These are phyloP conservation scores for Coemansia sp. DNA, from an alignment of 192 early-diverging fungal species.

Conservation along the genomic window DNA sequence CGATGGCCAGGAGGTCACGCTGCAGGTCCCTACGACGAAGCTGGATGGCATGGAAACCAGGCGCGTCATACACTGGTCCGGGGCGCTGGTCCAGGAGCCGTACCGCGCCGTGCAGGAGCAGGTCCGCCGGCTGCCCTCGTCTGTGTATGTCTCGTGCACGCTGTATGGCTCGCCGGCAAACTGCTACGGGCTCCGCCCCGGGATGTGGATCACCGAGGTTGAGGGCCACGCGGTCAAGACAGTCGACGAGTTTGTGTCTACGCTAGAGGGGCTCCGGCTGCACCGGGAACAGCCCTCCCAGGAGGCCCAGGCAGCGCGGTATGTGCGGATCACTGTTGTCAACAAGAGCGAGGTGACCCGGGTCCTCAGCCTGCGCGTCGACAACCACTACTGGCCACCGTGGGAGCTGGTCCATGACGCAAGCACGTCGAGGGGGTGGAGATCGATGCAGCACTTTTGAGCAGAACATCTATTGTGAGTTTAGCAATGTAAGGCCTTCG, in stretches of 20 bases:
- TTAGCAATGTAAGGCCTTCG: slow-evolving; percentile 3
- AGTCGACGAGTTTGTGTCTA: slow-evolving; percentile 58
- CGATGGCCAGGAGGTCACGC: slow-evolving; percentile 58
- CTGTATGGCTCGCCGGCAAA: slow-evolving; percentile 70
- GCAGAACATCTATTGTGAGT: not conserved
- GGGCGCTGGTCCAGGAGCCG: slow-evolving; percentile 71
- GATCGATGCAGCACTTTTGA: slow-evolving; percentile 10
- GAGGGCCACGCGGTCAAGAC: slow-evolving; percentile 55
- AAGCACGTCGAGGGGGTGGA: slow-evolving; percentile 48
- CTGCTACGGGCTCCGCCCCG: slow-evolving; percentile 58
- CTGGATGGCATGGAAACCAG: slow-evolving; percentile 57
- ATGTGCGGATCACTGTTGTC: slow-evolving; percentile 44
- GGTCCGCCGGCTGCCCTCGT: slow-evolving; percentile 55
- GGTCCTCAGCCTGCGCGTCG: slow-evolving; percentile 68
- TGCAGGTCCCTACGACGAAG: slow-evolving; percentile 61
- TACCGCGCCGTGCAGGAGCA: slow-evolving; percentile 71
- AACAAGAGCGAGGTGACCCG: slow-evolving; percentile 52
- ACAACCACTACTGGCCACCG: slow-evolving; percentile 70
- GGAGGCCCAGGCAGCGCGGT: slow-evolving; percentile 6
- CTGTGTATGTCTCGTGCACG: slow-evolving; percentile 67
- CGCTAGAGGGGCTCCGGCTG: slow-evolving; percentile 37
- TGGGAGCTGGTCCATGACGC: slow-evolving; percentile 60
- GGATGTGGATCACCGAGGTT: slow-evolving; percentile 73
- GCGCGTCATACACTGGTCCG: slow-evolving; percentile 79
- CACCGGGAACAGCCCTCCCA: not conserved